These are phyloP conservation scores for Caryopteris hybrid DNA, from an alignment of 305 asterid genomes.

Conservation along the genomic window DNA sequence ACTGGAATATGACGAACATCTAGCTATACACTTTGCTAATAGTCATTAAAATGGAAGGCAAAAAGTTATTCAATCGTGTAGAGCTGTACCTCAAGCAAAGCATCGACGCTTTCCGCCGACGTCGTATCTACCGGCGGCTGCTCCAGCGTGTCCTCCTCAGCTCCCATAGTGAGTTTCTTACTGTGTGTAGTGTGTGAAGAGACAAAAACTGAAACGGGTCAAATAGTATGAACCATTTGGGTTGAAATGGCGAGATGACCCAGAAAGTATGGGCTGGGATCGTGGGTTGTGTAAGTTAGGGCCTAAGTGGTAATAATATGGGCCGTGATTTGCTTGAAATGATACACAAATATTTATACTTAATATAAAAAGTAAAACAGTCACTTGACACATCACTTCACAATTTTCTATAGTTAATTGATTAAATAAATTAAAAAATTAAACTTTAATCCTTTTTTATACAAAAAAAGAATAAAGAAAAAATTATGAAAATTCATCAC, in stretches of 20 bases:
- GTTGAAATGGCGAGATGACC: neutral
- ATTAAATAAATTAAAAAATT: too few species aligned
- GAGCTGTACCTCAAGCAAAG: constrained; percentile 46
- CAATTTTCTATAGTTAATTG: too few species aligned
- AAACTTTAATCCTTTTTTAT: too few species aligned
- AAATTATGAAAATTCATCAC: too few species aligned
- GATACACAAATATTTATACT: too few species aligned
- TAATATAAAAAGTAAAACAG: too few species aligned
- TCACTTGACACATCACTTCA: too few species aligned
- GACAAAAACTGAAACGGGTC: neutral
- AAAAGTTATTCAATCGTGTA: neutral
- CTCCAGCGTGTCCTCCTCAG: constrained; percentile 19
- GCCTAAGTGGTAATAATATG: too few species aligned
- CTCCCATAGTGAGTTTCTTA: constrained; percentile 27
- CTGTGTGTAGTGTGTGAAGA: neutral
- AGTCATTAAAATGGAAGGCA: neutral
- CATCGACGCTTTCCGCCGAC: constrained; percentile 35
- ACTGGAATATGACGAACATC: neutral
- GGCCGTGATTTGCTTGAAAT: too few species aligned
- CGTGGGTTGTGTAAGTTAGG: too few species aligned
- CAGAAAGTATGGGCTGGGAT: too few species aligned
- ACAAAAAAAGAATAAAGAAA: too few species aligned
- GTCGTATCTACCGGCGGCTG: constrained; percentile 28
- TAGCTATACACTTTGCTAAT: neutral
- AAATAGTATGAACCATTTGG: neutral